Base-by-base conservation (phyloP, 1,139 yeast genomes). In the Saccharomyces hybrid region DNA sequence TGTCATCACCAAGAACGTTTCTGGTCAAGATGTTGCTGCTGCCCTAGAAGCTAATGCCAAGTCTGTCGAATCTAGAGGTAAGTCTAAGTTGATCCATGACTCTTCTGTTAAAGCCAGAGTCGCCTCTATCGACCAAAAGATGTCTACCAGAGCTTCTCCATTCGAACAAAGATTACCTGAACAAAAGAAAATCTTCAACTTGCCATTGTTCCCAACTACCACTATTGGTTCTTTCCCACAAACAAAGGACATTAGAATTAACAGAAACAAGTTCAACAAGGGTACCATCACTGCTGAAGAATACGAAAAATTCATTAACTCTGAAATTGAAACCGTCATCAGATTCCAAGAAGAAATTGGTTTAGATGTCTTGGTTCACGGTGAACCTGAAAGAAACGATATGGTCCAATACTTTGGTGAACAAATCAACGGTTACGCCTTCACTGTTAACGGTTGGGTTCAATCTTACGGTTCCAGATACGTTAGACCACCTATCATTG, bases 381-480 rank as follows among this genome's bases (percentile, higher is more conserved):
- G 99, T 82, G 99, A 93, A 81, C 99, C 99, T 77, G 99, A 95
- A 84, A 88, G 99, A 85, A 93, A 93, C 80, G 99, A 93, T 81
- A 93, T 93, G 99, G 99, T 93, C 71, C 99, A 93, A 82, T 93
- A 93, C 85, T 93, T 93, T 66, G 99, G 99, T 82, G 99, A 93
- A 81, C 90, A 89, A 82, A 82, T 93, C 75, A 87, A 88, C 73
- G 99, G 99, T 75, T 93, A 88, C 75, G 96, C 96, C 66, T 93
- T 93, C 84, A 93, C 99, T 77, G 81, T 88, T 69, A 89, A 89
- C 83, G 99, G 99, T 79, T 93, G 99, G 99, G 99, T 93, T 68
- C 99, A 93, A 83, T 93, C 99, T 66, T 93, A 91, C 77, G 99
- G 99, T 82, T 91, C 99, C 65, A 88, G 99, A 82, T 93, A 93